Percentiles rank a stretch among this genome's conserved stretches.
phyloP scores from a whole-genome alignment of 805 yeast genomes.

The Candida glaebosa region DNA sequence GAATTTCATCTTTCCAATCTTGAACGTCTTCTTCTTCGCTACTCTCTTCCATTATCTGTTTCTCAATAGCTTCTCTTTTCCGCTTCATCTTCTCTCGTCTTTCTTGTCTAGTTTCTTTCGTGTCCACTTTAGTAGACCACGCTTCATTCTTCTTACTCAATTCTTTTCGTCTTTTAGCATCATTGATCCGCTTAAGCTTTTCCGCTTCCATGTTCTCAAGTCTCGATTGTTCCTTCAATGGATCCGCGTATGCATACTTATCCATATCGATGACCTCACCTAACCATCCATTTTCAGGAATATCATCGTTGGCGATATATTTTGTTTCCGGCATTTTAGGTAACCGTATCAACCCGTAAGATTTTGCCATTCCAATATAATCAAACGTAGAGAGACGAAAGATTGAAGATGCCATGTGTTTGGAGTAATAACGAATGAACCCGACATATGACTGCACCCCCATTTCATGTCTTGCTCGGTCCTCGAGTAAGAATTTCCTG shows the following conservation, averaged over 20 bases:
- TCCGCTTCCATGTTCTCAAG: constrained; percentile 52
- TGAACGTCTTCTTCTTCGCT: constrained; percentile 47
- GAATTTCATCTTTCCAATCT: constrained; percentile 88
- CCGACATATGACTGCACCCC: constrained; percentile 81
- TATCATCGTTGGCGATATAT: constrained; percentile 41
- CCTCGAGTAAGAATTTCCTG: constrained; percentile 59
- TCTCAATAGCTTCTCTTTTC: constrained; percentile 65
- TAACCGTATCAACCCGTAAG: constrained; percentile 76
- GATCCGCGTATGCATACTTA: constrained; percentile 59
- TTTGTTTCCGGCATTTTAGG: constrained; percentile 94
- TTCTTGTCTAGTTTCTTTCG: constrained; percentile 56
- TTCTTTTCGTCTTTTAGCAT: constrained; percentile 42
- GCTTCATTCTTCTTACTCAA: constrained; percentile 56
- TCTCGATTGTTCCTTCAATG: constrained; percentile 60
- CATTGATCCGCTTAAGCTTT: constrained; percentile 31
- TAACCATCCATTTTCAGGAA: constrained; percentile 78
- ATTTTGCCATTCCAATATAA: constrained; percentile 63
- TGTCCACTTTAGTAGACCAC: constrained; percentile 73
- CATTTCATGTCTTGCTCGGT: constrained; percentile 77
- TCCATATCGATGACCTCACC: constrained; percentile 64
- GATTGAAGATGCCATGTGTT: constrained; percentile 84
- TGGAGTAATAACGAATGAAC: constrained; percentile 76
- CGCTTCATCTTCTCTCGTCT: constrained; percentile 69
- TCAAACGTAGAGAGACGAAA: constrained; percentile 74
- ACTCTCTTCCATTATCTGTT: constrained; percentile 42